phyloP scores from a whole-genome alignment of 2,329 filamentous ascomycete genomes.

The Geosmithia flava region DNA sequence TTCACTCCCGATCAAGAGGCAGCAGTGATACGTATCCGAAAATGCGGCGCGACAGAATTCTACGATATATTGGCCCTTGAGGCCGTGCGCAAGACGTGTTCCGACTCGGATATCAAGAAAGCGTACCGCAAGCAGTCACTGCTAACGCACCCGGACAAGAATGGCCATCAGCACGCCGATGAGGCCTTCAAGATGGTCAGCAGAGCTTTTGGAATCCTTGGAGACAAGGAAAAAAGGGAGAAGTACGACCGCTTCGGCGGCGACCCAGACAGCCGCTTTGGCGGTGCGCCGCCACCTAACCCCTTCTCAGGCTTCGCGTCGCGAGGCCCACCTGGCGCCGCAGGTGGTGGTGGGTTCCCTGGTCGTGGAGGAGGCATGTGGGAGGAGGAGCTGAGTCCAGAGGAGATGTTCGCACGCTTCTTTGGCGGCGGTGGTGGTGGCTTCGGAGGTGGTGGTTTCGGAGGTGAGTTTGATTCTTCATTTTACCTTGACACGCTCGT shows the following conservation, averaged over 20 bases:
- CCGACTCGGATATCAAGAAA: conserved; percentile 88
- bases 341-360: conserved; percentile 24
- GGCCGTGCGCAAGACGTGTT: conserved; percentile 47
- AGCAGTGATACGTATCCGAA: conserved; percentile 78
- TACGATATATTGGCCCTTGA: conserved; percentile 86
- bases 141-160: conserved; percentile 97
- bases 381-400: conserved; percentile 86
- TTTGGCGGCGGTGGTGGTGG: conserved; percentile 71
- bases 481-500: not conserved
- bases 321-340: conserved; percentile 2
- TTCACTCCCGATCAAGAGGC: conserved; percentile 86
- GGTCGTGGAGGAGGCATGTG: conserved; percentile 53
- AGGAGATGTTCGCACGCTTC: conserved; percentile 95
- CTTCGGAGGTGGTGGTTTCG: conserved; percentile 37
- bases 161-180: conserved; percentile 87
- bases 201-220: conserved; percentile 83
- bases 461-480: conserved; percentile 2
- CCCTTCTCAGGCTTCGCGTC: conserved; percentile 52
- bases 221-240: conserved; percentile 70
- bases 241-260: conserved; percentile 83
- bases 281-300: conserved; percentile 44
- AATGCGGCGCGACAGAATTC: conserved; percentile 75
- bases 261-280: conserved; percentile 83
- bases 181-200: conserved; percentile 99
- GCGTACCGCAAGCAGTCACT: conserved; percentile 91